Conservation (phyloP, 2,329 filamentous ascomycete species). For the Colletotrichum somersetense region DNA sequence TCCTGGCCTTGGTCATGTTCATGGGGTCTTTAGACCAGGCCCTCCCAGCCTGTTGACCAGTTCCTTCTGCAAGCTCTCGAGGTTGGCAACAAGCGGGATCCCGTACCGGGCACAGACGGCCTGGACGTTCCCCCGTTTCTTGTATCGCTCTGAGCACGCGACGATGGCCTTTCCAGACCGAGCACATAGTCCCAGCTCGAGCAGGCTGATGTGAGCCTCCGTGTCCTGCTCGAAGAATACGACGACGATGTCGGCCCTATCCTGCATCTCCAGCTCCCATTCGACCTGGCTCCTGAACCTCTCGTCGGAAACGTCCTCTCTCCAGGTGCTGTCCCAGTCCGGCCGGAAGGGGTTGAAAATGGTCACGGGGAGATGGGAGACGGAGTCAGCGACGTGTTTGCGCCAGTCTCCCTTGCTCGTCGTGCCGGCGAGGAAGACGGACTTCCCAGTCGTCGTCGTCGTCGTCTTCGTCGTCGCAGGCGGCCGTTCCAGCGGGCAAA, state of each 20-base stretch:
- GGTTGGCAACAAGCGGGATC: conserved; percentile 58
- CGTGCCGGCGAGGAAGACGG: conserved; percentile 71
- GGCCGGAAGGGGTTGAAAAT: conserved; percentile 68
- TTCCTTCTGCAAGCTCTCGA: conserved; percentile 55
- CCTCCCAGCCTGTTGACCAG: conserved; percentile 51
- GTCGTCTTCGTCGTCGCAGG: not conserved
- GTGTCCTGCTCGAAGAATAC: conserved; percentile 68
- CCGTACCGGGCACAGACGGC: conserved; percentile 65
- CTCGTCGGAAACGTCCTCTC: conserved; percentile 60
- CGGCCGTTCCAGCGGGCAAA: conserved; percentile 19
- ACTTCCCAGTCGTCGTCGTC: conserved; percentile 35
- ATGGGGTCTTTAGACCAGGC: not conserved
- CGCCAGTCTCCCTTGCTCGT: conserved; percentile 67
- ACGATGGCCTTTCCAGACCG: conserved; percentile 62
- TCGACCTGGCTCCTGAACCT: conserved; percentile 66
- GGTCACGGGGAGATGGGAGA: conserved; percentile 62
- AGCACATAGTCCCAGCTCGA: conserved; percentile 71
- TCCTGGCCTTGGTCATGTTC: not conserved
- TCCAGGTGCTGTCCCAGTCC: conserved; percentile 68
- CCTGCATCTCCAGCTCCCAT: conserved; percentile 72
- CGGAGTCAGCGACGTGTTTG: conserved; percentile 53
- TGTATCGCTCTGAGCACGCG: conserved; percentile 64
- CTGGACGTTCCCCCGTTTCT: conserved; percentile 72
- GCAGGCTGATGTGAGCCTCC: conserved; percentile 67
- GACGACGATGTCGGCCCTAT: conserved; percentile 65